Evolutionary conservation across 495 filamentous ascomycete genomes (phyloP), one percentile per base, ranked within the genome.

Genomic region (Mytilinidion resinicola): DNA sequence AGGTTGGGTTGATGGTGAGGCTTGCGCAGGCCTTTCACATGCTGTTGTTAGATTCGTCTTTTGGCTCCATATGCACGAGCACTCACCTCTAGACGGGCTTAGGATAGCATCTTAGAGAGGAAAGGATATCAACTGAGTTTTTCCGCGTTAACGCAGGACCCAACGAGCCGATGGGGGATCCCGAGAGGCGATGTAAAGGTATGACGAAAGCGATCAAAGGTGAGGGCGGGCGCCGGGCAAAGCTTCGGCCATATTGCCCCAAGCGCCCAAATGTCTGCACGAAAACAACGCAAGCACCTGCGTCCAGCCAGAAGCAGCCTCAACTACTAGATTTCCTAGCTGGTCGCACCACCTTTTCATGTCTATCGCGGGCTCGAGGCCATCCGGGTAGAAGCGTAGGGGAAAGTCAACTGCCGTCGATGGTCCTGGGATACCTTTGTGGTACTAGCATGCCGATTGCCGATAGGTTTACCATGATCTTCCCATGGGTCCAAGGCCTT

Each of bases 1-100:
- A 14, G 46, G 12, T 49, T 30, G 2, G 21, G 21, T 49, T 25
- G 21, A 49, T 10, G 33, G 12, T 30, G 46, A 49, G 46, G 46
- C 46, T 33, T 49, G 46, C 21, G 44, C 33, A 30, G 14, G 46
- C 46, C 46, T 49, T 49, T 49, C 46, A 49, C 46, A 49, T 49
- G 46, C 46, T 49, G 4, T 49, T 25, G 12, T 19, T 49, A 25
- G 25, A 9, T 25, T 25, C 25, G 12, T n/a, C 21, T 25, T 33
- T 25, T 25, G 21, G 5, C 46, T 10, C 19, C 9, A 49, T 25
- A 49, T 8, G 9, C 21, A 25, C 15, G 6, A 14, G 7, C 1
- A 25, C 21, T 25, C 14, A 49, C 46, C 46, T 30, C 46, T 49
- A 2, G 19, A 49, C 12, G 8, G 33, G 21, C 21, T 49, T 49